Evolutionary conservation across 305 asterid species (phyloP).

Genomic region (Caryopteris hybrid): DNA sequence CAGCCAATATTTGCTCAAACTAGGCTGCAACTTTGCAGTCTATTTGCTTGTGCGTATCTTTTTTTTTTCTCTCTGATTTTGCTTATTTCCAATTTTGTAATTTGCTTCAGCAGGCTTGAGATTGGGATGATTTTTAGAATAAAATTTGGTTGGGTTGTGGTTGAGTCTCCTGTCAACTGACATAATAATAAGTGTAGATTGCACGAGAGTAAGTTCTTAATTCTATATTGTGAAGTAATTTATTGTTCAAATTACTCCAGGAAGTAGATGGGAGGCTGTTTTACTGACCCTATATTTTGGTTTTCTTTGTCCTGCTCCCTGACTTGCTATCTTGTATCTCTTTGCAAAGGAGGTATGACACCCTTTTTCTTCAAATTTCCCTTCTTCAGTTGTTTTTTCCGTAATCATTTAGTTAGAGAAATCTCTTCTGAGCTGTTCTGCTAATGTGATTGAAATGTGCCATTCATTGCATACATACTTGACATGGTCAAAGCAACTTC

Average conservation of each 20-base stretch:
- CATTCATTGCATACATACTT: not conserved
- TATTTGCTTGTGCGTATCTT: not conserved
- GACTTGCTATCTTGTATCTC: not conserved
- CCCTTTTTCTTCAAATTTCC: not conserved
- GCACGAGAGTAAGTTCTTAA: not conserved
- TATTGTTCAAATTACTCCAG: not conserved
- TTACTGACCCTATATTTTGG: not conserved
- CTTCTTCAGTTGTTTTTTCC: not conserved
- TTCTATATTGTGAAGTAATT: not conserved
- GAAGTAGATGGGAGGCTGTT: not conserved
- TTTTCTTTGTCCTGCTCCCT: not conserved
- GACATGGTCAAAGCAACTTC: not conserved
- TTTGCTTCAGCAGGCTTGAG: not conserved
- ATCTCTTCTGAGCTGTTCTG: not conserved
- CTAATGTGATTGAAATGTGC: not conserved
- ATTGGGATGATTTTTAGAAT: not conserved
- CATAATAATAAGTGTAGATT: not conserved
- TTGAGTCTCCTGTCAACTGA: not conserved
- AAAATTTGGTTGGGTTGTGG: no score
- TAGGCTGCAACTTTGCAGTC: not conserved
- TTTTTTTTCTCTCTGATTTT: conserved; percentile 19
- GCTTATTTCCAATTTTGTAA: not conserved
- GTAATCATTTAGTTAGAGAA: not conserved
- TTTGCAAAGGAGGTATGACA: not conserved
- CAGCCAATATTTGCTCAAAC: no score